Evolutionary conservation across 2,329 filamentous ascomycete species (phyloP), one percentile per base, ranked within the genome.

Genomic region (Sporothrix mexicana): DNA sequence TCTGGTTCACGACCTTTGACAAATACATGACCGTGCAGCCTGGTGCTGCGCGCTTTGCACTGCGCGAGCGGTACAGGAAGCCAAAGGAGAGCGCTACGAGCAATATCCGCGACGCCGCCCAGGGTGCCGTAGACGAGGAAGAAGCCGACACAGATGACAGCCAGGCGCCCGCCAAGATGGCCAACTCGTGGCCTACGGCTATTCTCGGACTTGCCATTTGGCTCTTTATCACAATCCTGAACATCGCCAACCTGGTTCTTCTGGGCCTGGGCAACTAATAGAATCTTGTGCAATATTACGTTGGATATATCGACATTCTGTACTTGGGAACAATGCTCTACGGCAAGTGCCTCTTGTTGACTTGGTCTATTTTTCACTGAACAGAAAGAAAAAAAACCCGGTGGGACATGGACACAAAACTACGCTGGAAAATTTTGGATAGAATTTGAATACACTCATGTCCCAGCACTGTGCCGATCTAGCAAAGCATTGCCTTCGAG

Each of bases 1-100:
- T 97, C 72, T 97, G 92, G 82, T 97, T 97, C 78, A 97, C 94
- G 0, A 93, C 92, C 77, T 86, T 91, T 59, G 88, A 90, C 76
- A 89, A 89, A 78, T 96, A 92, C 81, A 97, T 97, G 94, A 93
- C 89, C 9, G 91, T 93, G 6, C 80, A 82, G 72, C 81, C 85
- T 1, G 85, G 85, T 47, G 79, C 80, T 30, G 81, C 82, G 7
- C 77, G 81, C 12, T 80, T 80, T 70, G 77, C 79, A 8, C 70
- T 79, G 57, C 73, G 74, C 15, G 25, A 51, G 20, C 72, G 72
- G 7, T 72, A 72, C 70, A 20, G 45, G 2, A 67, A 64, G 49
- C 25, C 61, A 17, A 43, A 20, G 10, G 25, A 20, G 20, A 62
- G 51, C 36, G 15, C 47, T n/a, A 55, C 72, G 77, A 59, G 78